Conservation (phyloP, 1,284 basidiomycete species). For the Lignosus rhinocerotis region DNA sequence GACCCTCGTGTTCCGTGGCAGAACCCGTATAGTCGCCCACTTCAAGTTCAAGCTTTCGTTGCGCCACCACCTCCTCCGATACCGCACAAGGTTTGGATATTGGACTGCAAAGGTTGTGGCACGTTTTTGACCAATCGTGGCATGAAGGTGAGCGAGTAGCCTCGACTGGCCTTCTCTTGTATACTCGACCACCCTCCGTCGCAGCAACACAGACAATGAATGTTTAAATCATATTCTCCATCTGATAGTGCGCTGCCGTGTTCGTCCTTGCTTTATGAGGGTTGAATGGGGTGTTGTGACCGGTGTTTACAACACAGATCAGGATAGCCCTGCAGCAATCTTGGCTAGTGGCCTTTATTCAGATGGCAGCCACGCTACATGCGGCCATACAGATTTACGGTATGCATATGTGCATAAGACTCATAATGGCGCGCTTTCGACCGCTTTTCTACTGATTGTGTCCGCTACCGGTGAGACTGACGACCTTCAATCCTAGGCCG, state of each 20-base stretch:
- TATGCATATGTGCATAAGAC: background rate
- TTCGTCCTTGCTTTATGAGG: no score
- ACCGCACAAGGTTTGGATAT: constrained; percentile 74
- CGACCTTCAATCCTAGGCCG: constrained; percentile 53
- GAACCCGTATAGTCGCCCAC: constrained; percentile 15
- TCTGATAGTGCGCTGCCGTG: no score
- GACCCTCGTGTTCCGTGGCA: constrained; percentile 14
- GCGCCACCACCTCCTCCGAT: constrained; percentile 25
- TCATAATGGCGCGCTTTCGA: background rate
- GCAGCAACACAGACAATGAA: background rate
- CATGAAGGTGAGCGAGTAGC: constrained; percentile 66
- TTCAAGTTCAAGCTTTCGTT: constrained; percentile 18
- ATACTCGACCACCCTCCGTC: background rate
- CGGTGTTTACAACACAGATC: no score
- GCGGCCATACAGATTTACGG: background rate
- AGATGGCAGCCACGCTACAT: background rate
- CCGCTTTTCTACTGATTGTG: background rate
- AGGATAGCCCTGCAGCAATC: no score
- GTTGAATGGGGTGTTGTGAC: no score
- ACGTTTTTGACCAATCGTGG: constrained; percentile 81
- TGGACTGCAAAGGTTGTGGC: constrained; percentile 76
- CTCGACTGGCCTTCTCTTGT: no score
- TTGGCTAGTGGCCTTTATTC: background rate
- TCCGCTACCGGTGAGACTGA: constrained; percentile 11
- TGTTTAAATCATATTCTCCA: background rate